A percentile compares a stretch with the other conserved stretches of the same genome.
These are phyloP conservation scores for Pythium aristosporum DNA, from an alignment of 352 stramenopile species.

Conservation along the genomic window DNA sequence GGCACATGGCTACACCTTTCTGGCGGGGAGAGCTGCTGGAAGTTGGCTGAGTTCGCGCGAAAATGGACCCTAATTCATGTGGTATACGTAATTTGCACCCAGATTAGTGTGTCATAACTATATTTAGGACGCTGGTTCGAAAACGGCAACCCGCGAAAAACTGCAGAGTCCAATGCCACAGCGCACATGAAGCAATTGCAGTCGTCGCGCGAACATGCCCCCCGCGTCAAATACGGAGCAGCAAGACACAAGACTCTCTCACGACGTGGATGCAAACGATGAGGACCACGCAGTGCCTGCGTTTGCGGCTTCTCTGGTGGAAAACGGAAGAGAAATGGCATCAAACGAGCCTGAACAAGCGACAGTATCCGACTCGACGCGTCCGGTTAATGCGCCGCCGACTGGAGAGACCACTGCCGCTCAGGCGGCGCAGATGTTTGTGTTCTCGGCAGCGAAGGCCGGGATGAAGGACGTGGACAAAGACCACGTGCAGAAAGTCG, in stretches of 20 bases:
- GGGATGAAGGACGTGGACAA: slow-evolving; percentile 90
- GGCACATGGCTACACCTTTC: slow-evolving; percentile 4
- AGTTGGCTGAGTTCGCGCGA: not conserved
- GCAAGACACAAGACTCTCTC: not conserved
- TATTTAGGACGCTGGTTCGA: not conserved
- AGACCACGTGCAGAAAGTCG: slow-evolving; percentile 89
- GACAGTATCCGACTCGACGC: not conserved
- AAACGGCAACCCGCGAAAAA: not conserved
- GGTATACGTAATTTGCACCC: not conserved
- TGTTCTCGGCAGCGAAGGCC: slow-evolving; percentile 84
- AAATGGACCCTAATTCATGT: not conserved
- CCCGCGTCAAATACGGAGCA: not conserved
- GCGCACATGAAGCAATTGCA: not conserved
- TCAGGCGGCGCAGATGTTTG: slow-evolving; percentile 51
- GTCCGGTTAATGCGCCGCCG: not conserved
- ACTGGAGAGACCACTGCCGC: not conserved
- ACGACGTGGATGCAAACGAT: not conserved
- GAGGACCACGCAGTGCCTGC: not conserved
- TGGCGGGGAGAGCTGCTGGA: not conserved
- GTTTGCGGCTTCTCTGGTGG: not conserved
- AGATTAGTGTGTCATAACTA: not conserved
- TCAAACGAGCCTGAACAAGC: not conserved
- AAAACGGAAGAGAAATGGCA: not conserved
- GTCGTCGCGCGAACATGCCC: slow-evolving; percentile 3
- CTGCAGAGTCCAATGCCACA: not conserved